Percentiles rank a stretch among this genome's conserved stretches.
These are phyloP conservation scores for Alternaria hordeiaustralica DNA, from an alignment of 2,329 filamentous ascomycete species.

Conservation along the genomic window DNA sequence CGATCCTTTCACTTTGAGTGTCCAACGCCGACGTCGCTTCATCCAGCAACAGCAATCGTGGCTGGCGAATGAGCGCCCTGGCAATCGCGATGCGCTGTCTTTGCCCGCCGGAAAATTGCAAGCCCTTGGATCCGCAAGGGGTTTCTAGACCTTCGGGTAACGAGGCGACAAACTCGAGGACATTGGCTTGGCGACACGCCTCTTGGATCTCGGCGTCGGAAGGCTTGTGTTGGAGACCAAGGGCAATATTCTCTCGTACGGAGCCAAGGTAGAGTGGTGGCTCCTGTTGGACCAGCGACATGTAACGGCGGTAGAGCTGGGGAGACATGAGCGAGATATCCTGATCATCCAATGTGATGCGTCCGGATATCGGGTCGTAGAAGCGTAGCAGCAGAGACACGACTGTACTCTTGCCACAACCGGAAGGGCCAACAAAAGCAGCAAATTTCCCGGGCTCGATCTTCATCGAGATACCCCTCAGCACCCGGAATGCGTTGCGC, in stretches of 20 bases:
- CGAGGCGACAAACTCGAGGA: constrained; percentile 40
- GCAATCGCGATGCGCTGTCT: constrained; percentile 79
- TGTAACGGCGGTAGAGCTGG: constrained; percentile 70
- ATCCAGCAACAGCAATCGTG: constrained; percentile 63
- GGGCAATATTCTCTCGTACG: constrained; percentile 78
- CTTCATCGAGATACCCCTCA: constrained; percentile 43
- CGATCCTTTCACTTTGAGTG: constrained; percentile 32
- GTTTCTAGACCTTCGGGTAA: constrained; percentile 40
- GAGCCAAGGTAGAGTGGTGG: constrained; percentile 90
- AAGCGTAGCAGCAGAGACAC: constrained; percentile 90
- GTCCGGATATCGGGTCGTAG: constrained; percentile 77
- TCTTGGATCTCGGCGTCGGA: neutral
- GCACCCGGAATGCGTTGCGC: neutral
- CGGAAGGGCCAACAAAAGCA: constrained; percentile 79
- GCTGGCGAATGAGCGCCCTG: constrained; percentile 68
- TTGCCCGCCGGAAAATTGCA: constrained; percentile 74
- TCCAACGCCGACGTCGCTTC: constrained; percentile 57
- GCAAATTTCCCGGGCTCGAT: constrained; percentile 51
- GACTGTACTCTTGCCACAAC: constrained; percentile 90
- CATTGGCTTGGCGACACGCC: constrained; percentile 24
- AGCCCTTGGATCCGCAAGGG: constrained; percentile 53
- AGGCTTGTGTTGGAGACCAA: neutral
- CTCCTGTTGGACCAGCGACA: constrained; percentile 89
- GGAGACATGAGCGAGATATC: constrained; percentile 54
- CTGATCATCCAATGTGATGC: constrained; percentile 77